phyloP scores from a whole-genome alignment of 169 alveolate species.

The Eimeria sp. region DNA sequence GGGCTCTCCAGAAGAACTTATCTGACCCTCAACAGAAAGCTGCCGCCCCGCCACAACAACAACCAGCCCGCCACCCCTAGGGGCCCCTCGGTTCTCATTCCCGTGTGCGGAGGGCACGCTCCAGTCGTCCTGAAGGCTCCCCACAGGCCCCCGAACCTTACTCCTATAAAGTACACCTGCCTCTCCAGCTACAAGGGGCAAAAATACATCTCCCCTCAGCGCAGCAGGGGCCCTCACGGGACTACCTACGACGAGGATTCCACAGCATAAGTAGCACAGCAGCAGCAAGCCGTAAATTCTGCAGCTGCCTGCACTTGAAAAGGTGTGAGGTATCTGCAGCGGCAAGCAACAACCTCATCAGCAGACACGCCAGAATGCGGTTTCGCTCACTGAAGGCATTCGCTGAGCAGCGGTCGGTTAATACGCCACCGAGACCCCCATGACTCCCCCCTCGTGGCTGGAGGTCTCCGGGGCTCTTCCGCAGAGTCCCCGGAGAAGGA shows the following conservation, averaged over 20 bases:
- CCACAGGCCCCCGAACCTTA: not conserved
- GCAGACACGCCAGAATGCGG: not conserved
- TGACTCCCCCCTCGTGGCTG: constrained; percentile 51
- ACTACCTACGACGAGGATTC: not conserved
- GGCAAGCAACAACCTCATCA: not conserved
- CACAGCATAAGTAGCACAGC: not conserved
- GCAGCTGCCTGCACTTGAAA: not conserved
- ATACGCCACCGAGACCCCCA: constrained; percentile 45
- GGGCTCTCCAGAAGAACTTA: constrained; percentile 70
- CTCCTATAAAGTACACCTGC: not conserved
- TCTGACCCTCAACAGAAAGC: constrained; percentile 61
- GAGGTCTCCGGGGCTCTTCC: not conserved
- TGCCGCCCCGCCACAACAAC: constrained; percentile 27
- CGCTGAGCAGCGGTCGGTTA: constrained; percentile 40
- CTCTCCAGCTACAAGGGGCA: constrained; percentile 31
- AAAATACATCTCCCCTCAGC: not conserved
- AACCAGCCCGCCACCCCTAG: constrained; percentile 74
- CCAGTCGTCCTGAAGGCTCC: not conserved
- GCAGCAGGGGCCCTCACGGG: constrained; percentile 25
- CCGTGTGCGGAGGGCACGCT: not conserved
- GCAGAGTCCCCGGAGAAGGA: not conserved
- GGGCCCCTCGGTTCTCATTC: not conserved
- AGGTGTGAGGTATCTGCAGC: not conserved
- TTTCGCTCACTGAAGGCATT: constrained; percentile 32
- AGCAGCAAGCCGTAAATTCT: not conserved